Evolutionary conservation across 495 filamentous ascomycete species (phyloP), one percentile per base, ranked within the genome.

Genomic region (Rusavskia elegans): DNA sequence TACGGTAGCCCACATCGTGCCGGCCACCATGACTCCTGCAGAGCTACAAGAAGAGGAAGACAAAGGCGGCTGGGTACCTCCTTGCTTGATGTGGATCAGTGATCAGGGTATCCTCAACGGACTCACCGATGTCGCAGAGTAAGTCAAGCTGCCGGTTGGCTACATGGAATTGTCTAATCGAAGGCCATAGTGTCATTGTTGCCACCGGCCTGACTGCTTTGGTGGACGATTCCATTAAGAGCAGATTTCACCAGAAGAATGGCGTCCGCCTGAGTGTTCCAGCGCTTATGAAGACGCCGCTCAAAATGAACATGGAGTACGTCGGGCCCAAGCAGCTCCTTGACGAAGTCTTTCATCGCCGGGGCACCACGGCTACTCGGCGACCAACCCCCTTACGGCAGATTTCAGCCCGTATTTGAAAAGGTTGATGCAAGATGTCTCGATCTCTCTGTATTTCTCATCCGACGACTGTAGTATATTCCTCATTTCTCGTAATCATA

Each of bases 61-160:
- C 23, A 84, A 84, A 51, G 92, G 89, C 46, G 90, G 87, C 40
- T 96, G 92, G 87, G 73, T 98, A 32, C 87, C 88, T 45, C 89
- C 88, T 27, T 92, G 83, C 60, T 83, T 83, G 52, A 80, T 98
- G 80, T 85, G 83, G 77, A 86, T 98, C 55, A 84, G 75, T 53
- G 88, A 95, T 66, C 61, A 77, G 37, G 71, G 70, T 19, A 68
- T 89, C 45, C 68, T 86, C 54, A 72, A 80, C 41, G 77, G 74
- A 55, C 67, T 76, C 61, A 81, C 81, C 53, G 92, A 96, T 63
- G 77, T 90, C 65, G 85, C 87, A 56, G 92, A 98, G 89, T 96
- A 80, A 87, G 89, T 85, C 39, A 13, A 11, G 14, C 36, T 45
- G 19, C 25, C 32, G 25, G 20, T 35, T 38, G 14, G 51, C n/a